phyloP scores from a whole-genome alignment of 164 flowering plant species.

The Dillenia turbinata region DNA sequence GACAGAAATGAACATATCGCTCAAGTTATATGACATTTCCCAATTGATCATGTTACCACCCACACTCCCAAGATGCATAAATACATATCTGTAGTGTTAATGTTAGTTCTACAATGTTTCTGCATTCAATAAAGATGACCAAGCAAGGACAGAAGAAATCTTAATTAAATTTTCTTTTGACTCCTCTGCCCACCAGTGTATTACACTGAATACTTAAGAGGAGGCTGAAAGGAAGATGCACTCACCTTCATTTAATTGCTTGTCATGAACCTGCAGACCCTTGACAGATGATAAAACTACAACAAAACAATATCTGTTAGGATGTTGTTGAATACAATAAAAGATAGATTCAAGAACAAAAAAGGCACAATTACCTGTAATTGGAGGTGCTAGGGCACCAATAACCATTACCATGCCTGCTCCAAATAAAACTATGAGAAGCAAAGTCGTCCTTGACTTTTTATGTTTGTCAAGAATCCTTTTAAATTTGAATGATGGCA shows the following conservation, averaged over 20 bases:
- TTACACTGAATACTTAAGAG: too few species aligned
- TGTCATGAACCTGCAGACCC: conserved; percentile 38
- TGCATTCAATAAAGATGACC: too few species aligned
- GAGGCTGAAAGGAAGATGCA: background rate
- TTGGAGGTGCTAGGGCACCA: conserved; percentile 65
- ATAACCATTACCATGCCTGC: conserved; percentile 51
- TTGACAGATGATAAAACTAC: conserved; percentile 65
- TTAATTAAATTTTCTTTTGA: background rate
- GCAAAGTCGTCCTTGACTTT: conserved; percentile 38
- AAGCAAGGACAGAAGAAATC: too few species aligned
- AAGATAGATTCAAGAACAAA: background rate
- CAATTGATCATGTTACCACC: too few species aligned
- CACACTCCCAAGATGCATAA: too few species aligned
- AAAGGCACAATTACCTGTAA: conserved; percentile 42
- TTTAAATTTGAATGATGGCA: conserved; percentile 29
- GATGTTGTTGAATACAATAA: background rate
- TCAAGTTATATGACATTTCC: too few species aligned
- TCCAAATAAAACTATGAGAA: conserved; percentile 55
- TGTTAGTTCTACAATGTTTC: too few species aligned
- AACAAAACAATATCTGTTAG: conserved; percentile 10
- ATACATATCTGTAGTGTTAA: too few species aligned
- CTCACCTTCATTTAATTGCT: conserved; percentile 36
- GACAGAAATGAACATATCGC: too few species aligned
- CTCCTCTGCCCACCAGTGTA: background rate
- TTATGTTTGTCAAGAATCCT: conserved; percentile 52